Conservation (phyloP, 2,329 filamentous ascomycete species). For the Graphilbum sp. region DNA sequence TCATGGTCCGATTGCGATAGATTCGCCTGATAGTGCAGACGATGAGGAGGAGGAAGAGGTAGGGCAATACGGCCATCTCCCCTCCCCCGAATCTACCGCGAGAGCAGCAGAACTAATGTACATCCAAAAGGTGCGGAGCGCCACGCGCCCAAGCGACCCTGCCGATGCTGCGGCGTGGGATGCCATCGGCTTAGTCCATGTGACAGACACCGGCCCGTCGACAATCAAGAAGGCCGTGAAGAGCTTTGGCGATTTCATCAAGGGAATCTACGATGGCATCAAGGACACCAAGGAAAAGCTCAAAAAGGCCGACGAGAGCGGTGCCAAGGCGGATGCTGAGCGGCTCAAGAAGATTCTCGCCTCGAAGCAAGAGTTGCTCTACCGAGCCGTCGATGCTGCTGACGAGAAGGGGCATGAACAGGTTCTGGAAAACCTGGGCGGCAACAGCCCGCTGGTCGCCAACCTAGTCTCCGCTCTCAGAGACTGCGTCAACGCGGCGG, state of each 20-base stretch:
- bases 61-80: background rate
- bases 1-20: conserved; percentile 2
- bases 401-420: conserved; percentile 36
- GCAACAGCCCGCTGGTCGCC: conserved; percentile 38
- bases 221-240: conserved; percentile 32
- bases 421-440: conserved; percentile 40
- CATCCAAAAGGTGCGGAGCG: conserved; percentile 20
- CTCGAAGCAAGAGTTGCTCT: conserved; percentile 30
- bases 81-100: no score
- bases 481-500: conserved; percentile 33
- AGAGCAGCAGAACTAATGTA: background rate
- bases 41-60: conserved; percentile 7
- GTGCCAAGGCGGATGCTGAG: conserved; percentile 18
- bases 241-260: conserved; percentile 32
- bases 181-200: conserved; percentile 30
- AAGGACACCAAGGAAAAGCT: conserved; percentile 29
- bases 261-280: conserved; percentile 29
- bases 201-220: conserved; percentile 19
- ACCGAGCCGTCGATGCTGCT: conserved; percentile 34
- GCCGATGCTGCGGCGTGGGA: conserved; percentile 36
- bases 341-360: conserved; percentile 25
- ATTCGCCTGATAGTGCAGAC: conserved; percentile 6
- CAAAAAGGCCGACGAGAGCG: conserved; percentile 23
- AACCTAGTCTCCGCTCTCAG: conserved; percentile 37
- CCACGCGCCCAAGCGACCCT: conserved; percentile 25